These are phyloP conservation scores for Davidsoniella neocaledoniae DNA, from an alignment of 2,329 filamentous ascomycete species.

Conservation along the genomic window DNA sequence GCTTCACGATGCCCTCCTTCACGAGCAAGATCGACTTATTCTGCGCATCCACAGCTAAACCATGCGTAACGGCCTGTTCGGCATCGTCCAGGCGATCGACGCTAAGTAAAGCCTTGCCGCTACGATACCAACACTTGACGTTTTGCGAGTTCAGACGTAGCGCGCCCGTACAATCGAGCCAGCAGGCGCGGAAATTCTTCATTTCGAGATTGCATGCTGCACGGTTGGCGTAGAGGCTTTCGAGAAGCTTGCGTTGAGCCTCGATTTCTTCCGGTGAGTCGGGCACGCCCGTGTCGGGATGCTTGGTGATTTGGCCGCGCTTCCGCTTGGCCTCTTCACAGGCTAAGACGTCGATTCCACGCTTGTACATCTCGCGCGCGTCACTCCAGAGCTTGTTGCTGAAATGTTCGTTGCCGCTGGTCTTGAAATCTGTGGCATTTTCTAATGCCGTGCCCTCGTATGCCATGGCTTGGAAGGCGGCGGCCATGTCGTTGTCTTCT, in stretches of 20 bases:
- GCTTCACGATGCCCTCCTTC: slow-evolving; percentile 43
- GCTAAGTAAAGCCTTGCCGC: slow-evolving; percentile 57
- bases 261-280: slow-evolving; percentile 37
- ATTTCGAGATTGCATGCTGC: slow-evolving; percentile 80
- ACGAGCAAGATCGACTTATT: slow-evolving; percentile 53
- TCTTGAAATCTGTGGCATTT: slow-evolving; percentile 69
- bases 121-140: slow-evolving; percentile 83
- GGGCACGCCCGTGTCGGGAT: slow-evolving; percentile 17
- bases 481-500: slow-evolving; percentile 68
- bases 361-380: slow-evolving; percentile 80
- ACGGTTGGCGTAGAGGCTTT: slow-evolving; percentile 69
- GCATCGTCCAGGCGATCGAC: slow-evolving; percentile 69
- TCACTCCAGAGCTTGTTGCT: slow-evolving; percentile 56
- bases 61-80: slow-evolving; percentile 57
- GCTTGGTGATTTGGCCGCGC: slow-evolving; percentile 20
- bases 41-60: slow-evolving; percentile 50
- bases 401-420: slow-evolving; percentile 84
- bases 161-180: slow-evolving; percentile 64
- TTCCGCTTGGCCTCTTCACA: slow-evolving; percentile 42
- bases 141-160: slow-evolving; percentile 65
- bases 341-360: slow-evolving; percentile 59
- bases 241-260: slow-evolving; percentile 48
- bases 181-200: slow-evolving; percentile 75
- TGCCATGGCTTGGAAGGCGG: slow-evolving; percentile 75
- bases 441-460: slow-evolving; percentile 85